phyloP scores from a whole-genome alignment of 352 stramenopile genomes.

The Blastocystis hominis region DNA sequence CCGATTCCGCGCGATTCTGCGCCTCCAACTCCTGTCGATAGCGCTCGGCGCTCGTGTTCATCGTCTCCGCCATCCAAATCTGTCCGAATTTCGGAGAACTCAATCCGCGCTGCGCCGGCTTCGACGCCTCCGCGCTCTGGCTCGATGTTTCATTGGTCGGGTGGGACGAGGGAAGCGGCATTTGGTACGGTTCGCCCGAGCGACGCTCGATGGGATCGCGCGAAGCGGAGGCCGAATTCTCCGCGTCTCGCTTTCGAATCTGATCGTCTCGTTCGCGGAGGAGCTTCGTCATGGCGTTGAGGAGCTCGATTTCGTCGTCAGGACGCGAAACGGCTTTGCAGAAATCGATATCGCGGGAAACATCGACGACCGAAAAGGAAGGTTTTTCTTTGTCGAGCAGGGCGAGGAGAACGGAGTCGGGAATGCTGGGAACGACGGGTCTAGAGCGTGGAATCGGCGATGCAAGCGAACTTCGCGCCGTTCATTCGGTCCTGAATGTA shows the following conservation, averaged over 20 bases:
- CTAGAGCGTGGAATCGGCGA: not conserved
- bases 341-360: not conserved
- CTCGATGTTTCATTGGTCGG: too few relatives aligned
- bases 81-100: not conserved
- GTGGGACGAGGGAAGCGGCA: not conserved
- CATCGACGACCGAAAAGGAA: not conserved
- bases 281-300: not conserved
- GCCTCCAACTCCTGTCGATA: not conserved
- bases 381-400: conserved; percentile 10
- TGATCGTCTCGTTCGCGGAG: not conserved
- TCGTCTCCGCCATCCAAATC: not conserved
- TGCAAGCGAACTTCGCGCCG: not conserved
- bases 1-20: not conserved
- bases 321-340: not conserved
- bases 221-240: not conserved
- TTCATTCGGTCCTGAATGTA: not conserved
- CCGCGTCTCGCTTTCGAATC: not conserved
- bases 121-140: not conserved
- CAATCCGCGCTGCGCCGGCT: not conserved
- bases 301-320: not conserved
- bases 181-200: not conserved
- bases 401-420: not conserved
- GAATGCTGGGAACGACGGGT: not conserved
- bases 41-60: not conserved
- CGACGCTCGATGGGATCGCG: not conserved